Base-by-base conservation (phyloP, 2,329 filamentous ascomycete genomes). In the Aspergillus transmontanensis region DNA sequence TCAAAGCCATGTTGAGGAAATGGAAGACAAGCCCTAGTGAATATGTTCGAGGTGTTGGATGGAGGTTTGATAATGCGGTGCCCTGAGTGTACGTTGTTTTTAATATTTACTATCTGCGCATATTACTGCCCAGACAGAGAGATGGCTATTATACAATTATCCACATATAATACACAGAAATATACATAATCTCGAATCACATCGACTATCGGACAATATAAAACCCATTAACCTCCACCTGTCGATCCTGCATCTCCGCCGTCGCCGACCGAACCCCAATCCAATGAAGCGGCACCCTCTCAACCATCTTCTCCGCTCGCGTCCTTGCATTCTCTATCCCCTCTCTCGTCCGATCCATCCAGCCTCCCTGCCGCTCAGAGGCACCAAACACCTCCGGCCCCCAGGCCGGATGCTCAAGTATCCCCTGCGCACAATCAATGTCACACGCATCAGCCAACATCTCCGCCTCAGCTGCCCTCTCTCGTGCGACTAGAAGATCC, bases 281-380 rank as follows among this genome's bases (percentile, higher is more conserved):
- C 69, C 79, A 79, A 71, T 90, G 86, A 53, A 89, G 68, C 2
- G 88, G 88, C 4, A 90, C 78, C 59, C 81, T 80, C 64, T 89
- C 87, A 7, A 89, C 79, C 45, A 82, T 79, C 63, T 80, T 82
- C 74, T 89, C 85, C 3, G 86, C 79, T 23, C 75, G 80, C 19
- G 81, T 78, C 28, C 85, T 79, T 2, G 81, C 76, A 58, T 83
- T 83, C 1, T 83, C 79, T 64, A 85, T 80, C 19, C 80, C 78
- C 45, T 85, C 83, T 10, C 73, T 66, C 4, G 77, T 82, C 59
- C 80, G 79, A 43, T 81, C 77, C 28, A 81, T 79, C 70, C 66
- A 57, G 46, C 14, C n/a, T 60, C 63, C 28, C 5, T 59, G 43
- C 19, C 11, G 23, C 2, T 23, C 30, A 28, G 28, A 12, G 6